Percentiles rank a stretch among this genome's conserved stretches.
These are phyloP conservation scores for Boletus barrowsii DNA, from an alignment of 768 basidiomycete species.

Conservation along the genomic window DNA sequence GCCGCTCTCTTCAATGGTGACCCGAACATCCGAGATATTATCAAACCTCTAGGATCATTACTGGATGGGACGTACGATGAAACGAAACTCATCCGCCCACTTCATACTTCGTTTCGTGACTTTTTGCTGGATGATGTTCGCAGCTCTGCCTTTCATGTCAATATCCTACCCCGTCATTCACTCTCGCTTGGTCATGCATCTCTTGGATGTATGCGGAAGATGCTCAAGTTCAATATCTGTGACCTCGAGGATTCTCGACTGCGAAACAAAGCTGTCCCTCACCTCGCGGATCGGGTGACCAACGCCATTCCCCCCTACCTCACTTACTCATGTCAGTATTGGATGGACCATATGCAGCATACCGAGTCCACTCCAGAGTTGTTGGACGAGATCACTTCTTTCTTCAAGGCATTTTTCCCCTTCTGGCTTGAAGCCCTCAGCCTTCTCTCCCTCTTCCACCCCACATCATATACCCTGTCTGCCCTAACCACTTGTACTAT, in stretches of 20 bases:
- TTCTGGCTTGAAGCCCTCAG: conserved; percentile 41
- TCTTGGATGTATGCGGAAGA: conserved; percentile 30
- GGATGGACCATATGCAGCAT: conserved; percentile 31
- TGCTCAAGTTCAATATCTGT: conserved; percentile 41
- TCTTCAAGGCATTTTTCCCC: conserved; percentile 27
- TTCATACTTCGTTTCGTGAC: conserved; percentile 37
- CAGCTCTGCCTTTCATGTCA: conserved; percentile 20
- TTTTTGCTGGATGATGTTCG: conserved; percentile 27
- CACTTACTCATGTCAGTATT: conserved; percentile 37
- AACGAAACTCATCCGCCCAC: conserved; percentile 23
- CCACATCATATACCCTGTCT: conserved; percentile 2
- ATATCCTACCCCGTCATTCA: conserved; percentile 11
- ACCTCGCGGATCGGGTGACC: conserved; percentile 15
- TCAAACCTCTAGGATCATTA: conserved; percentile 21
- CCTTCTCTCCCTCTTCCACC: conserved; percentile 8
- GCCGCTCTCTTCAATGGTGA: conserved; percentile 10
- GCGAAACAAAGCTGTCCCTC: conserved; percentile 26
- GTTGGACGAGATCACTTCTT: conserved; percentile 12
- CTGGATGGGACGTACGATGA: conserved; percentile 17
- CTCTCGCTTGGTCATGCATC: conserved; percentile 24
- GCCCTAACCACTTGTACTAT: conserved; percentile 11
- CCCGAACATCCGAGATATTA: conserved; percentile 10
- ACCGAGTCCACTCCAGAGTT: conserved; percentile 12
- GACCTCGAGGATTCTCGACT: conserved; percentile 33
- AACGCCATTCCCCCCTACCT: conserved; percentile 28